Conservation (phyloP, 108 stramenopile genomes). For the Cyclotella kingstonii region DNA sequence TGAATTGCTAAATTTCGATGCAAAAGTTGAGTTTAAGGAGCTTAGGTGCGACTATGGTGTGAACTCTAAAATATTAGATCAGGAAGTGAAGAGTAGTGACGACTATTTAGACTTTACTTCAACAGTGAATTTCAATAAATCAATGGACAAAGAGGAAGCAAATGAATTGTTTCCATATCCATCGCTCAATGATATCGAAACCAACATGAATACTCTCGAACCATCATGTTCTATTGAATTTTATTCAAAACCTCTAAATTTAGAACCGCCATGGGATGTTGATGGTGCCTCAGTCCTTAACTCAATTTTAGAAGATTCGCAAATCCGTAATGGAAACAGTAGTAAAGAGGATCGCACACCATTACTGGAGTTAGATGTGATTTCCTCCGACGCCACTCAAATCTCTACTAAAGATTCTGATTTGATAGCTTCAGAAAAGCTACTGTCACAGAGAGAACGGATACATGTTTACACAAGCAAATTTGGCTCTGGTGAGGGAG, state of each 20-base stretch:
- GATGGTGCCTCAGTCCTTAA: slow-evolving; percentile 1
- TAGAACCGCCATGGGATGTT: slow-evolving; percentile 21
- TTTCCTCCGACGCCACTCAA: slow-evolving; percentile 5
- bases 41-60: too few relatives aligned
- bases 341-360: slow-evolving; percentile 6
- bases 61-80: too few relatives aligned
- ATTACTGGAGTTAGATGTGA: slow-evolving; percentile 14
- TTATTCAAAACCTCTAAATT: neutral
- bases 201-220: too few relatives aligned
- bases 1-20: too few relatives aligned
- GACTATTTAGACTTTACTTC: neutral
- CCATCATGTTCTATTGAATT: neutral
- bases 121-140: neutral
- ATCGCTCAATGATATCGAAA: slow-evolving; percentile 7
- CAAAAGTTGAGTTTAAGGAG: too few relatives aligned
- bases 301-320: slow-evolving; percentile 10
- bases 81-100: neutral
- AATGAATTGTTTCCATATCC: slow-evolving; percentile 12
- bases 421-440: slow-evolving; percentile 16
- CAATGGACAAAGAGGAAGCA: slow-evolving; percentile 4
- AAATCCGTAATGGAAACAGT: slow-evolving; percentile 1
- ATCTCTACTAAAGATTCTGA: neutral
- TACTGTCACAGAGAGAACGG: slow-evolving; percentile 32
- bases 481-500: slow-evolving; percentile 32
- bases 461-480: slow-evolving; percentile 24